Evolutionary conservation across 164 flowering plant species (phyloP).

Genomic region (Liriodendron chinense): DNA sequence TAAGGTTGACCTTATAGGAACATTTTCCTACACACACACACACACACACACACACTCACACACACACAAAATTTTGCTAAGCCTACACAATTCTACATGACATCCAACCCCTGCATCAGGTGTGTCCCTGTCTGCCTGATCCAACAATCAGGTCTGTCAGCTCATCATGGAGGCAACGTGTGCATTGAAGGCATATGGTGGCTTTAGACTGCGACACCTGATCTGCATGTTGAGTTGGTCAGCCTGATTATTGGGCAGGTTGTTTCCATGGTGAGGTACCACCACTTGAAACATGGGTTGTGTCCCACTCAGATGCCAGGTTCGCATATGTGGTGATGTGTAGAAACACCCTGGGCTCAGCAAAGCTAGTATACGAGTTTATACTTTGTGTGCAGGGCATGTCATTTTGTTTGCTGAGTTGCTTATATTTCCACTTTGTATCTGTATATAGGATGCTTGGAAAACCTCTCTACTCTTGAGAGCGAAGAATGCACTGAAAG

Average conservation of each 20-base stretch:
- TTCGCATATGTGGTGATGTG: background rate
- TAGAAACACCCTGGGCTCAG: background rate
- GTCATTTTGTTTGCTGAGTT: background rate
- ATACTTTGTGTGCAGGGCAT: too few species aligned
- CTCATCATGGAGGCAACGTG: background rate
- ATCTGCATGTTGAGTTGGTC: too few species aligned
- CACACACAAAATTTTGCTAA: too few species aligned
- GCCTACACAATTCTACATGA: background rate
- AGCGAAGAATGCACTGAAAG: constrained; percentile 68
- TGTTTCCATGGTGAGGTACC: background rate
- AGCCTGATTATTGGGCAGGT: background rate
- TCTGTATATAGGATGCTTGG: constrained; percentile 59
- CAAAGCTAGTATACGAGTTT: background rate
- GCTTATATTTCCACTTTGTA: too few species aligned
- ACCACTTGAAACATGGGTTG: too few species aligned
- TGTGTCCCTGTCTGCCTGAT: background rate
- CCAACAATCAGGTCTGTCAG: background rate
- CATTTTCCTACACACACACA: too few species aligned
- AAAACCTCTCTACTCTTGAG: constrained; percentile 72
- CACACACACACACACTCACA: too few species aligned
- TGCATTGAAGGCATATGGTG: too few species aligned
- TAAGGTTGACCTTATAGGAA: too few species aligned
- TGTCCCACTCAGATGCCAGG: background rate
- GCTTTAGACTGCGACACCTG: too few species aligned
- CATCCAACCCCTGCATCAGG: background rate